phyloP scores from a whole-genome alignment of 1,284 basidiomycete species.

The Mrakiaceae sp. region DNA sequence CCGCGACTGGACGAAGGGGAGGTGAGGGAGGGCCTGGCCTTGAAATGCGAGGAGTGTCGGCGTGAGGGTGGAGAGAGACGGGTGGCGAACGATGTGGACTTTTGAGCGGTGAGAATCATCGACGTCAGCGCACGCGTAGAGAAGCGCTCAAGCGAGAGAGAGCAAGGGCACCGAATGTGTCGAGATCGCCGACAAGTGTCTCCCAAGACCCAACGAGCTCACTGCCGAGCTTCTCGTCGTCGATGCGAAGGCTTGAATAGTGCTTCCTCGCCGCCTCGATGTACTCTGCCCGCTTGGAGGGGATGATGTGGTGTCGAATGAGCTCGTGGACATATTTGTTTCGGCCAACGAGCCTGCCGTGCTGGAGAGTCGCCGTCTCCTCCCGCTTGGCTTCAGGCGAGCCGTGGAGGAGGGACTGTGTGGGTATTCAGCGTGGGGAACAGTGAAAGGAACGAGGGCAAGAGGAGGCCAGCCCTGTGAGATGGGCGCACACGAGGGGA shows the following conservation, averaged over 20 bases:
- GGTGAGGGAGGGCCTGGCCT: slow-evolving; percentile 33
- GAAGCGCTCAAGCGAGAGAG: slow-evolving; percentile 34
- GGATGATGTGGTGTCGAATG: slow-evolving; percentile 75
- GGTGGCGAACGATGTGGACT: slow-evolving; percentile 14
- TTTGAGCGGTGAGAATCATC: slow-evolving; percentile 39
- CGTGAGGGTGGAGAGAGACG: slow-evolving; percentile 10
- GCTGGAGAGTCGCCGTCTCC: slow-evolving; percentile 64
- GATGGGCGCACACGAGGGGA: too few relatives aligned
- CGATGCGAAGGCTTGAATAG: slow-evolving; percentile 47
- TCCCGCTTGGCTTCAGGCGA: slow-evolving; percentile 65
- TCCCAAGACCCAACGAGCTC: slow-evolving; percentile 90
- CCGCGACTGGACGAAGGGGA: slow-evolving; percentile 55
- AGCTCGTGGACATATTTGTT: slow-evolving; percentile 72
- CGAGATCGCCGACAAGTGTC: slow-evolving; percentile 70
- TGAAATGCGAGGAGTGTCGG: slow-evolving; percentile 7
- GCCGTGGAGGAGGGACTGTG: slow-evolving; percentile 52
- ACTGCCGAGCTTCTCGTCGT: slow-evolving; percentile 34
- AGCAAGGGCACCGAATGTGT: slow-evolving; percentile 52
- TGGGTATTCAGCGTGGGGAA: too few relatives aligned
- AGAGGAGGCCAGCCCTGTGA: too few relatives aligned
- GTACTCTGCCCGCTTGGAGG: slow-evolving; percentile 65
- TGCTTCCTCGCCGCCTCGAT: slow-evolving; percentile 70
- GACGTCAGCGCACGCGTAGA: slow-evolving; percentile 61
- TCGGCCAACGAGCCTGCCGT: slow-evolving; percentile 70
- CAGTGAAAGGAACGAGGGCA: too few relatives aligned